A percentile compares a stretch with the other conserved stretches of the same genome.
phyloP scores from a whole-genome alignment of 805 yeast genomes.

The Saccharomyces mikatae region DNA sequence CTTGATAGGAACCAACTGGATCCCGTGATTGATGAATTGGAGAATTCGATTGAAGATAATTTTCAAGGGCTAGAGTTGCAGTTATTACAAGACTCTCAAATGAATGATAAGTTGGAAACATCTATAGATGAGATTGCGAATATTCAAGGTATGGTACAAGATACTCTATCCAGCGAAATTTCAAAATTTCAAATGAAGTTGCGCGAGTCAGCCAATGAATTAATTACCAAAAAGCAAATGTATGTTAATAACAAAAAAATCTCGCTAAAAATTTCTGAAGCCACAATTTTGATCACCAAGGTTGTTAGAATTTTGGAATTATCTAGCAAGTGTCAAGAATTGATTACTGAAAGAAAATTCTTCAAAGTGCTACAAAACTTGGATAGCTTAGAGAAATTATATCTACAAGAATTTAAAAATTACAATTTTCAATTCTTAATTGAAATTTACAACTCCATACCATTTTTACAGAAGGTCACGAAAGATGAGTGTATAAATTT shows the following conservation, averaged over 20 bases:
- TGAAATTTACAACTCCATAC: conserved; percentile 67
- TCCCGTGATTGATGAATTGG: conserved; percentile 22
- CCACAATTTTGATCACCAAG: conserved; percentile 57
- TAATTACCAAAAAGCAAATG: conserved; percentile 53
- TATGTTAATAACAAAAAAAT: conserved; percentile 56
- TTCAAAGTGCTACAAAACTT: conserved; percentile 80
- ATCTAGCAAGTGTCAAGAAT: conserved; percentile 76
- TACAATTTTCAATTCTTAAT: conserved; percentile 59
- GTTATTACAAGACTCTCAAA: conserved; percentile 28
- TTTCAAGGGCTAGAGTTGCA: conserved; percentile 29
- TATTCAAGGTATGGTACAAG: conserved; percentile 51
- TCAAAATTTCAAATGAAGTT: conserved; percentile 49
- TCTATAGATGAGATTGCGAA: conserved; percentile 58
- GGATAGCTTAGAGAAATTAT: conserved; percentile 63
- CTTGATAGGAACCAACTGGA: conserved; percentile 22
- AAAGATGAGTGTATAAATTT: conserved; percentile 65
- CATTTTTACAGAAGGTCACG: conserved; percentile 63
- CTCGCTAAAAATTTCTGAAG: conserved; percentile 59
- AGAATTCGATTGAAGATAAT: conserved; percentile 28
- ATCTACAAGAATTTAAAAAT: conserved; percentile 59
- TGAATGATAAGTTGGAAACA: conserved; percentile 28
- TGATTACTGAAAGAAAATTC: conserved; percentile 65
- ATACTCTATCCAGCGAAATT: conserved; percentile 45
- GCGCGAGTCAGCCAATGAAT: conserved; percentile 55
- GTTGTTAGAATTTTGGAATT: conserved; percentile 78